Percentiles rank a stretch among this genome's conserved stretches.
Conservation (phyloP, 2,329 filamentous ascomycete species). For the Chaetomium sp. region DNA sequence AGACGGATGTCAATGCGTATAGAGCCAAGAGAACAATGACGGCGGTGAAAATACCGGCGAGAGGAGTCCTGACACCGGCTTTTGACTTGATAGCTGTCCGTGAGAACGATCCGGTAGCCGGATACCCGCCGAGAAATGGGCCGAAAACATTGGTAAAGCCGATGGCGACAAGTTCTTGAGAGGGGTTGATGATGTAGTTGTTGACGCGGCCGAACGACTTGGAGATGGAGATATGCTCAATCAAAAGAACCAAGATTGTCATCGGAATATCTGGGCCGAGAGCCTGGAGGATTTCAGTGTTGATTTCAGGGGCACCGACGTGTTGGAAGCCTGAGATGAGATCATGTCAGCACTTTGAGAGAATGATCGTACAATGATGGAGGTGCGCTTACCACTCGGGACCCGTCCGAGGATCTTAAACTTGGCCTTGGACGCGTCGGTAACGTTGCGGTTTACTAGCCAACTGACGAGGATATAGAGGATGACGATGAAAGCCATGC, state of each 20-base stretch:
- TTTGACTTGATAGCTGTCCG: conserved; percentile 97
- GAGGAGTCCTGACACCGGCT: conserved; percentile 87
- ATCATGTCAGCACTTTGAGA: not conserved
- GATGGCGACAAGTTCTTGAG: conserved; percentile 93
- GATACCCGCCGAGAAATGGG: conserved; percentile 89
- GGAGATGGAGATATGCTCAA: conserved; percentile 95
- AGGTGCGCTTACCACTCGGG: conserved; percentile 65
- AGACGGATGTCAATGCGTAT: conserved; percentile 83
- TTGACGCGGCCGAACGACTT: conserved; percentile 96
- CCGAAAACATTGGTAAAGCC: conserved; percentile 87
- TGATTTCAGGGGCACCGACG: conserved; percentile 71
- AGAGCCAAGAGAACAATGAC: conserved; percentile 84
- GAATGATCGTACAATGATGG: not conserved
- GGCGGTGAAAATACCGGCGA: conserved; percentile 89
- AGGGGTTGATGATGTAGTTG: conserved; percentile 96
- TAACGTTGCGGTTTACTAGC: conserved; percentile 72
- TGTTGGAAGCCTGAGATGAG: conserved; percentile 43
- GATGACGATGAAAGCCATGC: conserved; percentile 88
- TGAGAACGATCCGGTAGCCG: conserved; percentile 93
- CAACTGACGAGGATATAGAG: conserved; percentile 91
- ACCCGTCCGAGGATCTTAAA: conserved; percentile 78
- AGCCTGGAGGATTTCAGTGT: conserved; percentile 67
- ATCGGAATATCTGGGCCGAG: conserved; percentile 66
- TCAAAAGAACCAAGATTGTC: conserved; percentile 86
- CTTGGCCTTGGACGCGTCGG: conserved; percentile 53